Conservation (phyloP, 2,329 filamentous ascomycete genomes). For the Ophiocordyceps camponoti-floridani region DNA sequence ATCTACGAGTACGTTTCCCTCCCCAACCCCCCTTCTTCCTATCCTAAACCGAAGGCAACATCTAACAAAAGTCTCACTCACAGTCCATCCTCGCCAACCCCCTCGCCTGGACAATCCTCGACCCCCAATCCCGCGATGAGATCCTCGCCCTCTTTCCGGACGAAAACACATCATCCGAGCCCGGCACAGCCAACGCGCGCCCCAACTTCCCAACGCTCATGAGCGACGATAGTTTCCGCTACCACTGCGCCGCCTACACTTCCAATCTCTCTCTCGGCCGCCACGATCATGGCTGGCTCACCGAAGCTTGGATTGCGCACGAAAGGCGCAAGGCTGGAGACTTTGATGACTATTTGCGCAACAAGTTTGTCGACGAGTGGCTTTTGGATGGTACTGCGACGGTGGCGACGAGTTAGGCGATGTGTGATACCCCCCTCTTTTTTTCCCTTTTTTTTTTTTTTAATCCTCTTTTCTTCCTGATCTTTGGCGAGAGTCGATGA, state of each 20-base stretch:
- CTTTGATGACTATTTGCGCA: constrained; percentile 28
- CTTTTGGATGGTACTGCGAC: constrained; percentile 20
- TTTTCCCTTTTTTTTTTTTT: background rate
- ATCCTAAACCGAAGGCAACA: background rate
- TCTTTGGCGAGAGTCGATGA: no score
- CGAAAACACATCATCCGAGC: constrained; percentile 17
- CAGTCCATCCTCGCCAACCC: constrained; percentile 19
- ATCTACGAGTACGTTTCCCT: constrained; percentile 15
- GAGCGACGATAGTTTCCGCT: constrained; percentile 28
- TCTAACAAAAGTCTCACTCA: background rate
- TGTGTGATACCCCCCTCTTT: background rate
- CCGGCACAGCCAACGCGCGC: constrained; percentile 15
- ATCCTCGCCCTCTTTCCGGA: constrained; percentile 21
- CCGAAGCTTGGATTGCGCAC: constrained; percentile 32
- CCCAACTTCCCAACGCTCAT: constrained; percentile 23
- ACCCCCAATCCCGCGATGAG: constrained; percentile 14
- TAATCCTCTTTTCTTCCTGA: no score
- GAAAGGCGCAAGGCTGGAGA: constrained; percentile 26
- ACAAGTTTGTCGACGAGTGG: constrained; percentile 23
- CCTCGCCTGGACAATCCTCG: constrained; percentile 19
- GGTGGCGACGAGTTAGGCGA: constrained; percentile 5
- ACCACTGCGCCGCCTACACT: constrained; percentile 26
- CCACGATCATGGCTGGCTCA: constrained; percentile 34
- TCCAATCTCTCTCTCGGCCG: constrained; percentile 27
- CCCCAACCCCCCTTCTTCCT: background rate